Evolutionary conservation across 1,139 yeast species (phyloP).

Genomic region (Yamadazyma dendronema): DNA sequence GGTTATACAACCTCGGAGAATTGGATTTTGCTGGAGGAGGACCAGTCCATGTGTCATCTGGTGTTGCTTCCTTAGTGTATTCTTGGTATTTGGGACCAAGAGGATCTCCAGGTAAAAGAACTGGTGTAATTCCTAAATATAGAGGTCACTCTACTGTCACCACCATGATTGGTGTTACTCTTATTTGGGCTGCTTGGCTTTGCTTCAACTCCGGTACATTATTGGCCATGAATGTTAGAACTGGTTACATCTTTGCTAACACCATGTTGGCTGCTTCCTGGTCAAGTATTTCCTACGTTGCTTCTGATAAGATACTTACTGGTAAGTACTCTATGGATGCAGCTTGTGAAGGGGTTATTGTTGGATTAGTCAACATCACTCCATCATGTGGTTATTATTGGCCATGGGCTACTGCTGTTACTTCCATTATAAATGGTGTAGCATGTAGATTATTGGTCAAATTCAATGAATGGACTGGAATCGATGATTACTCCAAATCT

Average conservation of each 20-base stretch:
- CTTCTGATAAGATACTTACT: constrained; percentile 49
- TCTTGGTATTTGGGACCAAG: constrained; percentile 90
- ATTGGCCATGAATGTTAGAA: constrained; percentile 85
- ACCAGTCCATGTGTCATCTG: constrained; percentile 93
- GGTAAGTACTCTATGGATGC: constrained; percentile 94
- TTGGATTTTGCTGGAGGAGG: constrained; percentile 98
- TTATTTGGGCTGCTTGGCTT: constrained; percentile 97
- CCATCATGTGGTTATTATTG: constrained; percentile 98
- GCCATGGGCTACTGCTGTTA: constrained; percentile 80
- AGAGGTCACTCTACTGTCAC: constrained; percentile 87
- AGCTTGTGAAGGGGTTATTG: constrained; percentile 88
- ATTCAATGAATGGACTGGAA: constrained; percentile 64
- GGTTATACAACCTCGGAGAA: constrained; percentile 80
- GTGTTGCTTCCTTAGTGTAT: constrained; percentile 90
- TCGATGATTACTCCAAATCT: constrained; percentile 95
- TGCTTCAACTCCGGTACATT: constrained; percentile 98
- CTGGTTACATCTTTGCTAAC: constrained; percentile 89
- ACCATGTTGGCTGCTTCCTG: constrained; percentile 93
- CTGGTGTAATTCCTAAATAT: constrained; percentile 70
- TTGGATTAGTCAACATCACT: constrained; percentile 93
- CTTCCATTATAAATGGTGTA: constrained; percentile 75
- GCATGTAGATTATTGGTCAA: constrained; percentile 83
- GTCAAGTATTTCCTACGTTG: constrained; percentile 85
- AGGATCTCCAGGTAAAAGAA: constrained; percentile 65
- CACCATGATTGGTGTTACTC: constrained; percentile 85